A percentile compares a stretch with the other conserved stretches of the same genome.
These are phyloP conservation scores for Trebouxia gelatinosa DNA, from an alignment of 163 green algal species.

Conservation along the genomic window DNA sequence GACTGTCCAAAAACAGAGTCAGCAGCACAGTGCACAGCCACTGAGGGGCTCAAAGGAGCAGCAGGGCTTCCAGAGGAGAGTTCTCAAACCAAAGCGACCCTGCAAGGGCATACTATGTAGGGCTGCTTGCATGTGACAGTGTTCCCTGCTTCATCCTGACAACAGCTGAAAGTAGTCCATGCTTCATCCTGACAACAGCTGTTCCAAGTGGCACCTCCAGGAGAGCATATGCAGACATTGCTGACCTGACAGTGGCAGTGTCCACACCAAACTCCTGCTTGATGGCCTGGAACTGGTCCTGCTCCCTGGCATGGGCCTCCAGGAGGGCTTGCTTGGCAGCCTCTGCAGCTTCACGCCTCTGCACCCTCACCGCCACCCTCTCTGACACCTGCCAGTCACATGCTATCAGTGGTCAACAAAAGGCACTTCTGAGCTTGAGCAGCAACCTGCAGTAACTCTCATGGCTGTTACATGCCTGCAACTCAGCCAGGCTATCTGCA, in stretches of 20 bases:
- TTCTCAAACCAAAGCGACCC: no score
- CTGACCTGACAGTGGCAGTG: constrained; percentile 5
- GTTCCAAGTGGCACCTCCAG: no score
- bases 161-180: no score
- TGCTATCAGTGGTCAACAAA: not conserved
- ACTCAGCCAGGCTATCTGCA: no score
- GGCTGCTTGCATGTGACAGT: not conserved
- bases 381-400: not conserved
- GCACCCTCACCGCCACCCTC: constrained; percentile 4
- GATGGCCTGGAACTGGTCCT: constrained; percentile 32
- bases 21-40: not conserved
- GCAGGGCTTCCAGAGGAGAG: no score
- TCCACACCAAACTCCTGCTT: constrained; percentile 29
- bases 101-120: no score
- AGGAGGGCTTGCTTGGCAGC: not conserved
- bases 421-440: not conserved
- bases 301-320: constrained; percentile 1
- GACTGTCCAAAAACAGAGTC: not conserved
- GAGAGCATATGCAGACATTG: no score
- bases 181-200: no score
- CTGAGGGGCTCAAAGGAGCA: not conserved
- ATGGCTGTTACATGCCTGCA: not conserved
- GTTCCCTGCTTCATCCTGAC: not conserved
- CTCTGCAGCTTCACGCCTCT: not conserved
- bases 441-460: not conserved